Percentiles rank a stretch among this genome's conserved stretches.
phyloP scores from a whole-genome alignment of 1,139 yeast species.

The Candida gigantensis region DNA sequence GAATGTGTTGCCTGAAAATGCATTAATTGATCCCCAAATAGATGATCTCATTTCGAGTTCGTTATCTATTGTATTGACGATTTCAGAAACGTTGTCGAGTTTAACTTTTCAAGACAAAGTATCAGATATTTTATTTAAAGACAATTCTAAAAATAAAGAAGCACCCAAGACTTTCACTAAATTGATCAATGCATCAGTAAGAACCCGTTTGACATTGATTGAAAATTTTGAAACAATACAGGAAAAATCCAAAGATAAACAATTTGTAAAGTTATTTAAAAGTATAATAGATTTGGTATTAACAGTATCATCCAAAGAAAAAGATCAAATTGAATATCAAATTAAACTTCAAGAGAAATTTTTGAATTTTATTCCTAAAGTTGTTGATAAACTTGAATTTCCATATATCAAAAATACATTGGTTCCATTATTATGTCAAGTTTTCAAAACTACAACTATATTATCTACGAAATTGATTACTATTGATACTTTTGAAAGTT shows the following conservation, averaged over 20 bases:
- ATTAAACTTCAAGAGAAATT: constrained; percentile 58
- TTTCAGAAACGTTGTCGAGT: constrained; percentile 69
- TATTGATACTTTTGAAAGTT: constrained; percentile 58
- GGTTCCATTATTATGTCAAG: constrained; percentile 68
- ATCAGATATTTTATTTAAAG: constrained; percentile 34
- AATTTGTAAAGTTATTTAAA: constrained; percentile 37
- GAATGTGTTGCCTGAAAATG: constrained; percentile 21
- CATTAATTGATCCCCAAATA: constrained; percentile 19
- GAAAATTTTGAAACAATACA: constrained; percentile 56
- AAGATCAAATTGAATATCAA: constrained; percentile 32
- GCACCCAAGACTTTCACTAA: constrained; percentile 45
- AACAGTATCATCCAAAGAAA: constrained; percentile 28
- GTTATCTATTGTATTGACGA: constrained; percentile 58
- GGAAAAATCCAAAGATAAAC: constrained; percentile 52
- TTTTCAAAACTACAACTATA: constrained; percentile 82
- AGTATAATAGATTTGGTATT: constrained; percentile 30
- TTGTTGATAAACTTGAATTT: constrained; percentile 60
- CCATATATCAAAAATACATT: constrained; percentile 71
- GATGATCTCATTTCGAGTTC: constrained; percentile 52
- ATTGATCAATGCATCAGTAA: constrained; percentile 36
- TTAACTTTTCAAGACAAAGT: constrained; percentile 77
- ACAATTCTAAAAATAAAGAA: constrained; percentile 34
- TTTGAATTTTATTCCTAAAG: constrained; percentile 44
- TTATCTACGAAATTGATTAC: constrained; percentile 74
- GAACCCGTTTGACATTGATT: constrained; percentile 46